Conservation (phyloP, 371 early-diverging fungal genomes). For the Capillidium heterosporum region DNA sequence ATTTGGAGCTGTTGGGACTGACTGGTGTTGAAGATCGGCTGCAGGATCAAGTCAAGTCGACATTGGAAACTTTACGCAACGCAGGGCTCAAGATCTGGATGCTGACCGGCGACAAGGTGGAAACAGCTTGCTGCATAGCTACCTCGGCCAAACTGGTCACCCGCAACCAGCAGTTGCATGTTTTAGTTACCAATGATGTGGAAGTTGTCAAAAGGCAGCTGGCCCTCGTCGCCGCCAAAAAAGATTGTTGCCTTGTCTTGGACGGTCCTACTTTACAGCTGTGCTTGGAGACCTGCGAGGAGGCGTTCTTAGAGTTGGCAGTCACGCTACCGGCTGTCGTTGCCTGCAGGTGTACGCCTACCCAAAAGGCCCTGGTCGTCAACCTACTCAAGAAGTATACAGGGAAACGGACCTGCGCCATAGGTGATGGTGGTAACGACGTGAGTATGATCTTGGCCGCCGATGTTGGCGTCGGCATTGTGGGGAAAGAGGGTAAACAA, state of each 20-base stretch:
- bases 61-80: conserved; percentile 83
- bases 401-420: conserved; percentile 65
- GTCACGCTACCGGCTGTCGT: conserved; percentile 78
- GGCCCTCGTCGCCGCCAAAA: conserved; percentile 30
- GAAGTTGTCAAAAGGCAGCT: conserved; percentile 44
- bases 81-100: conserved; percentile 98
- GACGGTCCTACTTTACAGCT: conserved; percentile 69
- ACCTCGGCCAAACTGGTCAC: conserved; percentile 82
- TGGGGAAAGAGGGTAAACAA: conserved; percentile 97
- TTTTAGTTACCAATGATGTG: too few relatives aligned
- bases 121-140: conserved; percentile 98
- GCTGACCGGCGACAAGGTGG: conserved; percentile 98
- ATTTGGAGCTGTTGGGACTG: conserved; percentile 85
- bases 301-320: conserved; percentile 71
- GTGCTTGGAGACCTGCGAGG: conserved; percentile 49
- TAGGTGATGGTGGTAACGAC: conserved; percentile 99
- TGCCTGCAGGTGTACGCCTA: conserved; percentile 96
- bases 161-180: conserved; percentile 70
- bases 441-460: conserved; percentile 98
- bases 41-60: conserved; percentile 86
- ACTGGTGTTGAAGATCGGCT: conserved; percentile 99
- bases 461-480: conserved; percentile 95
- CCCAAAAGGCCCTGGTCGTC: conserved; percentile 97
- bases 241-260: conserved; percentile 79
- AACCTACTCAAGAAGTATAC: conserved; percentile 62